phyloP scores from a whole-genome alignment of 2,329 filamentous ascomycete species.

The Paradendryphiella salina region DNA sequence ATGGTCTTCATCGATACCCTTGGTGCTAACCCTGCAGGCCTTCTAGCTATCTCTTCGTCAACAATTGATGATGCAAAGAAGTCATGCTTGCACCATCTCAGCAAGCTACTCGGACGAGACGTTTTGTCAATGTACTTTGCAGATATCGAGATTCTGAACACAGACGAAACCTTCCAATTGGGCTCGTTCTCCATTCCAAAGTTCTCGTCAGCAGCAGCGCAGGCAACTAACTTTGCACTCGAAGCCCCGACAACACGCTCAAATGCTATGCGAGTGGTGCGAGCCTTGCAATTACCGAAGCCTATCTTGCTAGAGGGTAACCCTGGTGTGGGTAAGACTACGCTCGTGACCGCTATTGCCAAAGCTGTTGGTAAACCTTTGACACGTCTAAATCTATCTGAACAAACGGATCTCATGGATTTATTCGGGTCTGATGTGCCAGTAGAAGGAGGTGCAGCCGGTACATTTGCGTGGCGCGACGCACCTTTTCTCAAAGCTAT shows the following conservation, averaged over 20 bases:
- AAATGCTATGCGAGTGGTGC: conserved; percentile 88
- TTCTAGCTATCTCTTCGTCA: conserved; percentile 72
- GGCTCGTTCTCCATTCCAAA: conserved; percentile 74
- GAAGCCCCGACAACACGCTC: conserved; percentile 85
- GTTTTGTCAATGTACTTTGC: conserved; percentile 67
- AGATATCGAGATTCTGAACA: conserved; percentile 61
- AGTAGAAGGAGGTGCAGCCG: conserved; percentile 86
- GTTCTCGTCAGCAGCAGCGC: conserved; percentile 48
- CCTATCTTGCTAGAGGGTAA: conserved; percentile 94
- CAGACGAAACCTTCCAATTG: conserved; percentile 62
- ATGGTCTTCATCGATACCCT: conserved; percentile 96
- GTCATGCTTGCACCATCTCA: conserved; percentile 73
- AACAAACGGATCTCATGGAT: conserved; percentile 97
- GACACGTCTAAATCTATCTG: conserved; percentile 93
- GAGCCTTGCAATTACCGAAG: conserved; percentile 85
- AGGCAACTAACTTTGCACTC: conserved; percentile 71
- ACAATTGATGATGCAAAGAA: conserved; percentile 72
- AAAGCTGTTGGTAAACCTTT: conserved; percentile 77
- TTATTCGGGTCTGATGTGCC: conserved; percentile 96
- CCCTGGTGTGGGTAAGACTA: conserved; percentile 98
- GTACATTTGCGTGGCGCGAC: conserved; percentile 92
- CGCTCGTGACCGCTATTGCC: conserved; percentile 83
- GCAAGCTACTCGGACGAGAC: conserved; percentile 66
- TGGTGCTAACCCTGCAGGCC: conserved; percentile 88
- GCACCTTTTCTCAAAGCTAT: conserved; percentile 94